phyloP scores from a whole-genome alignment of 2,329 filamentous ascomycete species.

The Pseudopyrenochaeta lycopersici region DNA sequence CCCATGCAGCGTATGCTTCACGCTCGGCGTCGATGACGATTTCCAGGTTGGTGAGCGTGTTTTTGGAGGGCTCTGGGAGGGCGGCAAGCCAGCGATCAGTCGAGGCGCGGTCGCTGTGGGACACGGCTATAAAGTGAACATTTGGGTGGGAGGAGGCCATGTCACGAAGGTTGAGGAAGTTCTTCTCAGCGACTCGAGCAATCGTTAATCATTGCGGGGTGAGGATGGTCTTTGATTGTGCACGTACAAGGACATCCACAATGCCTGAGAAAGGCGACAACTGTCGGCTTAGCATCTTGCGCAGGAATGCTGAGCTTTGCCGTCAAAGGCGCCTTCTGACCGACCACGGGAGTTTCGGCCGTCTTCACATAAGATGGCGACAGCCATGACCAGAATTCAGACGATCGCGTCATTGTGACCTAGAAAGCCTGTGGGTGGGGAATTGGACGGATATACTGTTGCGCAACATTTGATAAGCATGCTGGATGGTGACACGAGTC shows the following conservation, averaged over 20 bases:
- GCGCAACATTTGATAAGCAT: background rate
- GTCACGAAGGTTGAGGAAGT: constrained; percentile 53
- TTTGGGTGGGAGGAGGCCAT: constrained; percentile 34
- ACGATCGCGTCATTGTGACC: constrained; percentile 47
- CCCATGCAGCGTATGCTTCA: constrained; percentile 71
- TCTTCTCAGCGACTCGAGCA: constrained; percentile 71
- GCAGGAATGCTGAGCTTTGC: constrained; percentile 62
- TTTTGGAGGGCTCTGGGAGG: constrained; percentile 29
- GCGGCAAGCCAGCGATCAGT: constrained; percentile 46
- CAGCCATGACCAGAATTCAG: constrained; percentile 56
- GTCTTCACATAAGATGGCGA: constrained; percentile 38
- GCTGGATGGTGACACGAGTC: background rate
- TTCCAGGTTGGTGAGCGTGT: constrained; percentile 62
- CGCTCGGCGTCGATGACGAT: constrained; percentile 69
- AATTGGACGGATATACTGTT: background rate
- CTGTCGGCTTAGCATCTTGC: constrained; percentile 61
- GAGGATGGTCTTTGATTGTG: background rate
- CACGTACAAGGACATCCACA: constrained; percentile 76
- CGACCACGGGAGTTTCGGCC: constrained; percentile 61
- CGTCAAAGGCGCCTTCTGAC: constrained; percentile 65
- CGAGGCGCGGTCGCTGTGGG: constrained; percentile 42
- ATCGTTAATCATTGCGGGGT: constrained; percentile 1
- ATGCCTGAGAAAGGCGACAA: constrained; percentile 75
- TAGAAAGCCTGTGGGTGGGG: background rate
- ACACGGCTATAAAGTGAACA: constrained; percentile 45